Evolutionary conservation across 352 stramenopile species (phyloP).

Genomic region (Aphanomyces invadans): DNA sequence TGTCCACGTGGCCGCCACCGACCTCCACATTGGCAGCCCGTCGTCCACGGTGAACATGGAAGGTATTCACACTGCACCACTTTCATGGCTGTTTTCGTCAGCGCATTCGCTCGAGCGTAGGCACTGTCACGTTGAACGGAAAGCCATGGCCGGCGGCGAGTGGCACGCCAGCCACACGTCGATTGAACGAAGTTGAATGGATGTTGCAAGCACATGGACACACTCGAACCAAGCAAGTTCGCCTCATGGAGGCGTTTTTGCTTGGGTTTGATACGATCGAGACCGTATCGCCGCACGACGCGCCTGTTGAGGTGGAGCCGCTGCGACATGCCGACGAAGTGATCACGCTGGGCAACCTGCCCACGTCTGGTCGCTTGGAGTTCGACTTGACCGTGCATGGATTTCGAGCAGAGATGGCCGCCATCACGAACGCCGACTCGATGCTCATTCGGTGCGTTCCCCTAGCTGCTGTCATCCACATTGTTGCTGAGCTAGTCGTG

Average conservation of each 20-base stretch:
- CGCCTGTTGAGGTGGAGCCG: too few species aligned
- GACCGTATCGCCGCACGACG: too few species aligned
- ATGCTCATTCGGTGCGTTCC: neutral
- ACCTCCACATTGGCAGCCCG: slow-evolving; percentile 25
- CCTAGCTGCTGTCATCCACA: neutral
- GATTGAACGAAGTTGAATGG: too few species aligned
- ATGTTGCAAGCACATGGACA: too few species aligned
- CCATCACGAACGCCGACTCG: neutral
- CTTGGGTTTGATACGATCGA: neutral
- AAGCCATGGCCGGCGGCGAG: too few species aligned
- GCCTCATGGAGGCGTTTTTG: slow-evolving; percentile 7
- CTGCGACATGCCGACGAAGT: too few species aligned
- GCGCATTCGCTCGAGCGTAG: neutral
- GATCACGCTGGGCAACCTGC: neutral
- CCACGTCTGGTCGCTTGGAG: neutral
- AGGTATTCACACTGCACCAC: too few species aligned
- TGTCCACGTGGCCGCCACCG: slow-evolving; percentile 10
- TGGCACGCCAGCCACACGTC: too few species aligned
- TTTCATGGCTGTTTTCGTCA: too few species aligned
- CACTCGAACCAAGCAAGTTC: neutral
- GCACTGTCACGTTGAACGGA: slow-evolving; percentile 9
- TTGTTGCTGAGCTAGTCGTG: too few species aligned
- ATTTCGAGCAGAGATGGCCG: neutral
- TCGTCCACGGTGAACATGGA: slow-evolving; percentile 21
- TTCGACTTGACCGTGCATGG: slow-evolving; percentile 4